Conservation (phyloP, 257 asterid species). For the Coffea eugenioides region DNA sequence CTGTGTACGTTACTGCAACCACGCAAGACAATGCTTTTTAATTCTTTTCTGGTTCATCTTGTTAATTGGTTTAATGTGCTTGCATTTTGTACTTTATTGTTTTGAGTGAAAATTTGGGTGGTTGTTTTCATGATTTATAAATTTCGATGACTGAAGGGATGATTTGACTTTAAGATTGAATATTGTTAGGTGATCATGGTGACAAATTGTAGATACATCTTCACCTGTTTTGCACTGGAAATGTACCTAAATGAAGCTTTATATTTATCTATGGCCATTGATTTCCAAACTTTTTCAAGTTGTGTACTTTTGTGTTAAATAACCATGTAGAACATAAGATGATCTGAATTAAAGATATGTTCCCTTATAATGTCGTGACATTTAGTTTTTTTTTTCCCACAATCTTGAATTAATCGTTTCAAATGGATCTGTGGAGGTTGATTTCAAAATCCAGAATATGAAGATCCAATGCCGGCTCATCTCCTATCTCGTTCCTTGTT, state of each 20-base stretch:
- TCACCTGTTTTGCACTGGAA: neutral
- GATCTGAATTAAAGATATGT: neutral
- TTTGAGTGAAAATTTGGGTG: too few relatives aligned
- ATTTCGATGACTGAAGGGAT: neutral
- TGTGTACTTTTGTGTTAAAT: neutral
- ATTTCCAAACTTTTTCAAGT: neutral
- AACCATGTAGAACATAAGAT: neutral
- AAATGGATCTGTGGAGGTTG: neutral
- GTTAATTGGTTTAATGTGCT: neutral
- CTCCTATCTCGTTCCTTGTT: neutral
- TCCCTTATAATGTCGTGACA: neutral
- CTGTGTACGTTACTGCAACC: conserved; percentile 37
- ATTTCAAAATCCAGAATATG: neutral
- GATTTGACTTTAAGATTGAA: neutral
- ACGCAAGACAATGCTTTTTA: neutral
- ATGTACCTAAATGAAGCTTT: neutral
- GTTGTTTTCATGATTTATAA: neutral
- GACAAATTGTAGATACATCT: neutral
- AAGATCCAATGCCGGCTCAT: neutral
- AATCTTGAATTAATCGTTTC: neutral
- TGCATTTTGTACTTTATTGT: neutral
- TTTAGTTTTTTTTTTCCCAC: neutral
- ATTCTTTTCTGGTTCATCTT: neutral
- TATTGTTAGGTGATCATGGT: neutral
- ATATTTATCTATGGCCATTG: neutral